A percentile compares a stretch with the other conserved stretches of the same genome.
Conservation (phyloP, 1,139 yeast genomes). For the Candida buenavistaensis region DNA sequence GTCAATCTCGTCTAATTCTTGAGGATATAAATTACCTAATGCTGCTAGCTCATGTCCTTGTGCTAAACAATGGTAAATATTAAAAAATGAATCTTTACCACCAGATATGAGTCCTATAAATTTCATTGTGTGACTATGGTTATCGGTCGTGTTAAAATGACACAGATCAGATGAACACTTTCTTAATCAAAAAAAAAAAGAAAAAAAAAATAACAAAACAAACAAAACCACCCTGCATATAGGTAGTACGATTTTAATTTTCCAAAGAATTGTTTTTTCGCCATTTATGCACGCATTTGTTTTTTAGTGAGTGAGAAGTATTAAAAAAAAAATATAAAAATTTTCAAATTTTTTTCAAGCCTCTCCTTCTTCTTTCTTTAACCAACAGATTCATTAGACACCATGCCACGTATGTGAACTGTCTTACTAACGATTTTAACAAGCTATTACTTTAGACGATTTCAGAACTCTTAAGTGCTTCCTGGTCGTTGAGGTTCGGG, state of each 20-base stretch:
- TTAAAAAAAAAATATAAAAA: constrained; percentile 11
- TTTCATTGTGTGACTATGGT: constrained; percentile 53
- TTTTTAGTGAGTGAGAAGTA: not conserved
- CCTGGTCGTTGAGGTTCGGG: constrained; percentile 62
- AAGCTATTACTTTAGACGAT: constrained; percentile 13
- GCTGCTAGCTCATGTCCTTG: constrained; percentile 86
- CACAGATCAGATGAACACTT: no score
- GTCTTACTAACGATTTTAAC: constrained; percentile 13
- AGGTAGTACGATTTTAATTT: not conserved
- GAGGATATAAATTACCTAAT: constrained; percentile 80
- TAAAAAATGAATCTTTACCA: constrained; percentile 93
- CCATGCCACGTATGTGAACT: constrained; percentile 58
- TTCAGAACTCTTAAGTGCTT: constrained; percentile 16
- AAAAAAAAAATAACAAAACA: no score
- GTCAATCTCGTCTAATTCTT: constrained; percentile 66
- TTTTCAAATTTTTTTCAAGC: constrained; percentile 8
- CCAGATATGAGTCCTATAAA: constrained; percentile 92
- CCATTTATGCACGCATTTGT: constrained; percentile 3
- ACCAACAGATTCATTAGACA: constrained; percentile 17
- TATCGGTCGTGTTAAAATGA: constrained; percentile 1
- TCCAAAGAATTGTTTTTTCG: constrained; percentile 2
- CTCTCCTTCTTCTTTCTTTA: constrained; percentile 7
- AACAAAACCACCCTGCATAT: constrained; percentile 5
- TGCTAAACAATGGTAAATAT: constrained; percentile 76
- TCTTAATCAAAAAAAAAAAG: no score